Evolutionary conservation across 768 basidiomycete species (phyloP).

Genomic region (Imleria badia): DNA sequence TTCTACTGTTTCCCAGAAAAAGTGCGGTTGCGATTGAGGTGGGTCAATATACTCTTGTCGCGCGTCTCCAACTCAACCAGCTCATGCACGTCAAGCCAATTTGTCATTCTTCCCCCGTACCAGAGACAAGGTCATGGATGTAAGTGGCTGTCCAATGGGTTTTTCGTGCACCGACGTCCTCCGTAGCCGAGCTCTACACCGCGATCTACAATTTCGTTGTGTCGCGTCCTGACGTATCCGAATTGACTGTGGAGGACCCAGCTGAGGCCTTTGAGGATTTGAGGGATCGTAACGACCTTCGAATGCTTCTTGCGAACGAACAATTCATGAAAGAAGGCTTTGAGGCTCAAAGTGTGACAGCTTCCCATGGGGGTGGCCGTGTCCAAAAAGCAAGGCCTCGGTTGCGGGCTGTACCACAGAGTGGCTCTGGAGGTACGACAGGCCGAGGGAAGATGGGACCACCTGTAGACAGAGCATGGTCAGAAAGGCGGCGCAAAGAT

Average conservation of each 20-base stretch:
- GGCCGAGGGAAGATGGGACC: constrained; percentile 68
- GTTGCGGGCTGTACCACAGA: constrained; percentile 29
- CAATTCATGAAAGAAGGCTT: constrained; percentile 74
- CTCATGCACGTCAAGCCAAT: constrained; percentile 62
- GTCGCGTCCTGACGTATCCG: constrained; percentile 67
- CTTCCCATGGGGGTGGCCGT: constrained; percentile 50
- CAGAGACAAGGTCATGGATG: constrained; percentile 90
- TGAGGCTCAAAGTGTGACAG: constrained; percentile 35
- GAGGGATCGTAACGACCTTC: constrained; percentile 87
- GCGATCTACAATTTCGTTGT: constrained; percentile 80
- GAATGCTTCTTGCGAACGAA: constrained; percentile 64
- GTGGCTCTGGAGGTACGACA: constrained; percentile 18
- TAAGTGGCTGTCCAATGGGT: constrained; percentile 38
- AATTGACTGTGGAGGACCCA: constrained; percentile 96
- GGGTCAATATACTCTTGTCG: constrained; percentile 12
- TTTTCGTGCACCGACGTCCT: background rate
- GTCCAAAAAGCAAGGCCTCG: constrained; percentile 41
- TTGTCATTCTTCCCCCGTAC: constrained; percentile 88
- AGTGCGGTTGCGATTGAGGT: constrained; percentile 86
- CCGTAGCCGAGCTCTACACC: constrained; percentile 79
- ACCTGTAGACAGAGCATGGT: constrained; percentile 74
- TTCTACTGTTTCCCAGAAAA: constrained; percentile 96
- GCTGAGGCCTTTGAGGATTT: constrained; percentile 98
- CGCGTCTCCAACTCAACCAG: background rate
- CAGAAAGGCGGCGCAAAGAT: constrained; percentile 75